Conservation (phyloP, 306 rosid genomes). For the Argentina anserina region DNA sequence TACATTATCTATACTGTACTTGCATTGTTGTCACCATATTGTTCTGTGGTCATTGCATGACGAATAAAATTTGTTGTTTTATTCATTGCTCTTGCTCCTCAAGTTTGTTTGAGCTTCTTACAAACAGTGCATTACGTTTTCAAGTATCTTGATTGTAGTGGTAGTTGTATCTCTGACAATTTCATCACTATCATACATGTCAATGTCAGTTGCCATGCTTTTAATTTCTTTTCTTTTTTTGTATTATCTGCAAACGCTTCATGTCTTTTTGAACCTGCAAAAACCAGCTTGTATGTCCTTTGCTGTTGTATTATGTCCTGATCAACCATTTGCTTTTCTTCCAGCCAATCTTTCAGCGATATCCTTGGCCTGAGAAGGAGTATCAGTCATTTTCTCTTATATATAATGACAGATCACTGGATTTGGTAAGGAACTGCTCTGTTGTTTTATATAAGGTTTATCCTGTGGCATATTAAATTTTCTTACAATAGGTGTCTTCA, state of each 20-base stretch:
- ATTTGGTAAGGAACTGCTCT: slow-evolving; percentile 55
- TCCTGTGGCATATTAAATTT: background rate
- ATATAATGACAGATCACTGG: slow-evolving; percentile 92
- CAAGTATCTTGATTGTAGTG: background rate
- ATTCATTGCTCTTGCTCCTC: background rate
- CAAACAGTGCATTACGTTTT: background rate
- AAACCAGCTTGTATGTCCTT: background rate
- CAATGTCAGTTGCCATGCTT: background rate
- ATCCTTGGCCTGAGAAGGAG: slow-evolving; percentile 98
- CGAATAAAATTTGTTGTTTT: background rate
- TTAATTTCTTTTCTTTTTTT: background rate
- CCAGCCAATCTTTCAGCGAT: slow-evolving; percentile 98
- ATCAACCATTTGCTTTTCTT: slow-evolving; percentile 36
- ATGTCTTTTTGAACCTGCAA: slow-evolving; percentile 13
- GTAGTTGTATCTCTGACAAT: background rate
- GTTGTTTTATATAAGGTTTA: no score
- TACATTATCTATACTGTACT: slow-evolving; percentile 25
- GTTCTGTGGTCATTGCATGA: background rate
- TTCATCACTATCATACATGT: background rate
- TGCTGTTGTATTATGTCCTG: slow-evolving; percentile 35
- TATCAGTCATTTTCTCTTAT: slow-evolving; percentile 96
- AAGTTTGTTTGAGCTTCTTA: background rate
- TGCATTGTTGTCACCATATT: background rate
- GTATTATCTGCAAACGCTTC: background rate
- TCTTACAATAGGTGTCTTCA: slow-evolving; percentile 5